Conservation (phyloP, 805 yeast species). For the Candida manassasensis region DNA sequence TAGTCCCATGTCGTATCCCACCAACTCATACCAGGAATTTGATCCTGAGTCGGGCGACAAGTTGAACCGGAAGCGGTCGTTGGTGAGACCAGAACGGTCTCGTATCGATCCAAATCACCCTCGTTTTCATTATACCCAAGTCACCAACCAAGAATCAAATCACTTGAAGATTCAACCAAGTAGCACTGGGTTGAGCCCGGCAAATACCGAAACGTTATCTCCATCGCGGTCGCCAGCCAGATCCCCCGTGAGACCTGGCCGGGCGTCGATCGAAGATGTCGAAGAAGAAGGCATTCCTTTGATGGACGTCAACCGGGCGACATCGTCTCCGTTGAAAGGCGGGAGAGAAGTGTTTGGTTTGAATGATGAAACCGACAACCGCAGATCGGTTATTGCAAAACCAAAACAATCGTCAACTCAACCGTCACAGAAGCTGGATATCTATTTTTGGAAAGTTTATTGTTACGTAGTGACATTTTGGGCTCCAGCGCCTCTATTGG, state of each 20-base stretch:
- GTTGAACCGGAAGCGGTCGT: constrained; percentile 54
- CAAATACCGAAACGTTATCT: constrained; percentile 11
- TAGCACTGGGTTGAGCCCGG: constrained; percentile 65
- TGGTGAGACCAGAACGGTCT: constrained; percentile 83
- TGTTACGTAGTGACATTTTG: constrained; percentile 82
- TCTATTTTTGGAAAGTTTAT: constrained; percentile 72
- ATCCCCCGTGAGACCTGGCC: background rate
- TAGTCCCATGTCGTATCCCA: constrained; percentile 1
- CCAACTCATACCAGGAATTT: constrained; percentile 32
- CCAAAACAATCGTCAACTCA: constrained; percentile 7
- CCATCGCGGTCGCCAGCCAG: constrained; percentile 7
- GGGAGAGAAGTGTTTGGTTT: constrained; percentile 56
- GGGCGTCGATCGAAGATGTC: constrained; percentile 7
- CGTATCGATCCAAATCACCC: constrained; percentile 64
- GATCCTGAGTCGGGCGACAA: constrained; percentile 39
- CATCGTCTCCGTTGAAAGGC: constrained; percentile 13
- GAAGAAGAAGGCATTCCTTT: constrained; percentile 41
- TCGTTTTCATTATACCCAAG: constrained; percentile 71
- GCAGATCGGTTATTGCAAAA: constrained; percentile 6
- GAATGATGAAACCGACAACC: constrained; percentile 48
- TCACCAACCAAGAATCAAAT: constrained; percentile 59
- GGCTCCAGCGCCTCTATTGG: constrained; percentile 77
- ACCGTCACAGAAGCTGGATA: constrained; percentile 17
- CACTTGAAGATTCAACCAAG: constrained; percentile 65
- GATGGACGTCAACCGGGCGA: constrained; percentile 29